phyloP scores from a whole-genome alignment of 306 rosid genomes.

The Senna tora region DNA sequence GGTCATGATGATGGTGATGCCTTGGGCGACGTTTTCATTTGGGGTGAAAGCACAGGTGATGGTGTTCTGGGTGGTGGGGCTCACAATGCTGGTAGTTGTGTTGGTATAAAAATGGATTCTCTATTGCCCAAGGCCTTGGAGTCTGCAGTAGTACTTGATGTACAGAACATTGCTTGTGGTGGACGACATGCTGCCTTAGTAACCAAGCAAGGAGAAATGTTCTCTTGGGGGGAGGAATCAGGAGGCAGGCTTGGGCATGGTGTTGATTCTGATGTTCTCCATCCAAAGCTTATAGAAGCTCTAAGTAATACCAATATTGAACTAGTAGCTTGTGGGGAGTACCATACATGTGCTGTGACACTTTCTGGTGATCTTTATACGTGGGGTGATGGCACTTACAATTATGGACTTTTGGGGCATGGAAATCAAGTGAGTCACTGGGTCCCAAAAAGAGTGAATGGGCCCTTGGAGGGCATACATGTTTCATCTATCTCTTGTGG shows the following conservation, averaged over 20 bases:
- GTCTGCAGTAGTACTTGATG: conserved; percentile 73
- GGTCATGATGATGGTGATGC: conserved; percentile 84
- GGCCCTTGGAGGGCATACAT: conserved; percentile 73
- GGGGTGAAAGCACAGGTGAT: conserved; percentile 82
- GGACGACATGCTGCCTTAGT: conserved; percentile 73
- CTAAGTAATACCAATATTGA: conserved; percentile 64
- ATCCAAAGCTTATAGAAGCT: conserved; percentile 74
- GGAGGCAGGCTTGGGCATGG: conserved; percentile 89
- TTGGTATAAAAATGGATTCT: conserved; percentile 59
- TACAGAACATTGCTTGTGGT: conserved; percentile 77
- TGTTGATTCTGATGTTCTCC: conserved; percentile 62
- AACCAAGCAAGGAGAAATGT: conserved; percentile 78
- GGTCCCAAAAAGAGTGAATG: conserved; percentile 74
- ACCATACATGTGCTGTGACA: conserved; percentile 77
- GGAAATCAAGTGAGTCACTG: conserved; percentile 80
- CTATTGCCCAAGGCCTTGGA: conserved; percentile 73
- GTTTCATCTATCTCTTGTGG: conserved; percentile 76
- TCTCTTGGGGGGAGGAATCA: conserved; percentile 84
- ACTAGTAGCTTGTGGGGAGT: conserved; percentile 81
- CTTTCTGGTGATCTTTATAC: conserved; percentile 77
- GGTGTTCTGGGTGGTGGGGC: conserved; percentile 72
- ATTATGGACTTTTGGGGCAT: conserved; percentile 73
- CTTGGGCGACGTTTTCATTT: conserved; percentile 73
- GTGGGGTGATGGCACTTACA: conserved; percentile 78
- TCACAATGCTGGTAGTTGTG: conserved; percentile 50